Base-by-base conservation (phyloP, 2,329 filamentous ascomycete species). In the Alternaria metachromatica region DNA sequence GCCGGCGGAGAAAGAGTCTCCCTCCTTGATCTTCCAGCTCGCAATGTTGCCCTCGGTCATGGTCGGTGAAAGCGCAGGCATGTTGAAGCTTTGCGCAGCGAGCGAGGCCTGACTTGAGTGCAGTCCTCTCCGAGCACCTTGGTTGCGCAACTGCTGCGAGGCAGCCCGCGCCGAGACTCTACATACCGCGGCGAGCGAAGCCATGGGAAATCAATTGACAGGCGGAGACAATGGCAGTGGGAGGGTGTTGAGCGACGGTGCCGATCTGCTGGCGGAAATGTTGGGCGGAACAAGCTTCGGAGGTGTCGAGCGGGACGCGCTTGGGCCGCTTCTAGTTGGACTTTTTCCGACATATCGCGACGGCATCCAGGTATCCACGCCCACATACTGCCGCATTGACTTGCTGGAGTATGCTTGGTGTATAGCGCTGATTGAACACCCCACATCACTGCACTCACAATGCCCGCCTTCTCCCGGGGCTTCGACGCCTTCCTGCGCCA, bases 31-130 rank as follows among this genome's bases (percentile, higher is more conserved):
- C 80, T 89, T 91, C 93, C 93, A 97, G 65, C 82, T 88, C 51
- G 92, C 87, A 76, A 97, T 96, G 81, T 93, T 96, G 65, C 93
- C 93, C 82, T 97, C 93, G 66, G 93, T 97, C 93, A 97, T 97
- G 61, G 93, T 97, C 60, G 93, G 93, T 66, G 93, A 96, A 67
- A 97, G 87, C 44, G 93, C 93, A 25, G 93, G 93, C 94, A 97
- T 97, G 59, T 89, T 92, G 82, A 96, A 94, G 82, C 94, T 96
- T 69, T 94, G 90, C 23, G 93, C 93, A 54, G 91, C 93, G 72
- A 90, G 85, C 73, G 84, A 85, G 71, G 86, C 82, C 62, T 88
- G 82, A 59, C 88, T 88, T 45, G 89, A 88, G 70, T 87, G 85
- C 79, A 92, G 89, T 73, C 87, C 91, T 86, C 89, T 84, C 73